A percentile compares a stretch with the other conserved stretches of the same genome.
Evolutionary conservation across 176 grass and related monocot species (phyloP).

Genomic region (Bolboschoenus planiculmis): DNA sequence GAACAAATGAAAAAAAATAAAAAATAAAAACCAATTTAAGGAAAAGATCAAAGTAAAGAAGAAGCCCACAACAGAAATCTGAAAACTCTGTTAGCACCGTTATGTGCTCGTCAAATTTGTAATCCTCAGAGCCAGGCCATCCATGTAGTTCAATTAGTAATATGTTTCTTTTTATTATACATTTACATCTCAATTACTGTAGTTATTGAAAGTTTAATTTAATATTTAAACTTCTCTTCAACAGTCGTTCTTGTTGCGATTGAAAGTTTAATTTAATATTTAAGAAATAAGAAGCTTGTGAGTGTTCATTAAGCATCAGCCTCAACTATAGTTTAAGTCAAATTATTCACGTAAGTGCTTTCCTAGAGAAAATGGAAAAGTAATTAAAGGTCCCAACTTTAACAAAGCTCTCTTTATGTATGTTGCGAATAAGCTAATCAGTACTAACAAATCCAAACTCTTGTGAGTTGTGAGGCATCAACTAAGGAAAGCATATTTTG

Average conservation of each 20-base stretch:
- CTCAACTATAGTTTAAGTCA: neutral
- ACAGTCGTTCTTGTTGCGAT: neutral
- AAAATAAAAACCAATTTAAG: neutral
- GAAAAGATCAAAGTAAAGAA: neutral
- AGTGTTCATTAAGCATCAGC: neutral
- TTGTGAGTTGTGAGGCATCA: neutral
- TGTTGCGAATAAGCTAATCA: neutral
- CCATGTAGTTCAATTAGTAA: neutral
- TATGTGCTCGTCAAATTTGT: neutral
- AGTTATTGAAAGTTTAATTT: neutral
- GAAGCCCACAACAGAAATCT: neutral
- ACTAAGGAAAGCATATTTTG: slow-evolving; percentile 11
- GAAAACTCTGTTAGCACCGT: neutral
- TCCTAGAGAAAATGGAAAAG: neutral
- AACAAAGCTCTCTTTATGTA: neutral
- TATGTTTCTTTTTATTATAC: neutral
- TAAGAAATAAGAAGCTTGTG: neutral
- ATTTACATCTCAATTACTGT: neutral
- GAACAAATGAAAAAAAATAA: neutral
- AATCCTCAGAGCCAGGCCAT: neutral
- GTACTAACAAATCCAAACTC: slow-evolving; percentile 3
- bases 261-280: neutral
- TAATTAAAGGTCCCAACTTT: neutral
- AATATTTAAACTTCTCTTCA: neutral
- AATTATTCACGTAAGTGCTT: neutral